Evolutionary conservation across 768 basidiomycete species (phyloP).

Genomic region (Mrakia blollopis): DNA sequence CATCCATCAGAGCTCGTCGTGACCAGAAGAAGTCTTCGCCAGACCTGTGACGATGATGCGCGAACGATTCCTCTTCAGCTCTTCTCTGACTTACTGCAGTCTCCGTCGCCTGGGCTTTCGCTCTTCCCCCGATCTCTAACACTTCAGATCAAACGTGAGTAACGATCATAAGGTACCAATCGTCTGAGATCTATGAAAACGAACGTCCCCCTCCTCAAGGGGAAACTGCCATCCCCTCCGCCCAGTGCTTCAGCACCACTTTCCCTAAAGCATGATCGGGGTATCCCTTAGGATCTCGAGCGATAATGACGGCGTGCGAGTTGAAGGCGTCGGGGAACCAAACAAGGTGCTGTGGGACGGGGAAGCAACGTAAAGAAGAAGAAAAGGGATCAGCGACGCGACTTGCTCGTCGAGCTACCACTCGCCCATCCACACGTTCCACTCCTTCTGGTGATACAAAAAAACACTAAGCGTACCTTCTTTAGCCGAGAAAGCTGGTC

Average conservation of each 20-base stretch:
- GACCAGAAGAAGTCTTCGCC: background rate
- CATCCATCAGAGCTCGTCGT: background rate
- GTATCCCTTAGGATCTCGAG: slow-evolving; percentile 23
- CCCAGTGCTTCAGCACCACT: slow-evolving; percentile 2
- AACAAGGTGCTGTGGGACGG: slow-evolving; percentile 20
- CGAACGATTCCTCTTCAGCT: no score
- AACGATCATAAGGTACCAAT: no score
- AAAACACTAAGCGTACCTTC: background rate
- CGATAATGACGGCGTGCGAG: slow-evolving; percentile 31
- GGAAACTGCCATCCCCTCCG: slow-evolving; percentile 1
- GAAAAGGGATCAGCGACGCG: background rate
- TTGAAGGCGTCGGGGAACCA: slow-evolving; percentile 24
- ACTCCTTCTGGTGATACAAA: background rate
- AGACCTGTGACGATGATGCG: background rate
- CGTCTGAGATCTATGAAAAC: no score
- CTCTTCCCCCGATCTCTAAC: no score
- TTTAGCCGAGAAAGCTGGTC: slow-evolving; percentile 17
- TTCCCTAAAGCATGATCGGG: slow-evolving; percentile 21
- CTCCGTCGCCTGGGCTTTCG: no score
- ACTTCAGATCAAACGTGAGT: no score
- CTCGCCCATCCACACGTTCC: no score
- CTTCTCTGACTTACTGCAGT: no score
- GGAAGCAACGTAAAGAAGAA: background rate
- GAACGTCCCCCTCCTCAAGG: background rate
- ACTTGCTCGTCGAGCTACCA: no score